Evolutionary conservation across 305 asterid genomes (phyloP).

Genomic region (Fraxinus baroniana): DNA sequence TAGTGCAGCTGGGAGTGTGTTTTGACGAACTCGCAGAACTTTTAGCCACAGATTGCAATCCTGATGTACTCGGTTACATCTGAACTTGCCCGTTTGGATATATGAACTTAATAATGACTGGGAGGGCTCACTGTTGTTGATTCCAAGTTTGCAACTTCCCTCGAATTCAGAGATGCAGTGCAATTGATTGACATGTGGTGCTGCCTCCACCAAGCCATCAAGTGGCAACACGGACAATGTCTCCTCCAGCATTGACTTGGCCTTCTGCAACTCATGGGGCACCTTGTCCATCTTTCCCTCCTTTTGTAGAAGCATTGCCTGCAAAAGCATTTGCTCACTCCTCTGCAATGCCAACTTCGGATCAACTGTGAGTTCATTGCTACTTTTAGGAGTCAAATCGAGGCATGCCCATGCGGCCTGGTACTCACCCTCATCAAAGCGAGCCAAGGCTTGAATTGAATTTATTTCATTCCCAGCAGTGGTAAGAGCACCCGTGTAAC

Average conservation of each 20-base stretch:
- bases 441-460: constrained; percentile 89
- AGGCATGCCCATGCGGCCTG: constrained; percentile 96
- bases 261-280: constrained; percentile 74
- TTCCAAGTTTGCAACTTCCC: constrained; percentile 52
- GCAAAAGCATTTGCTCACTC: constrained; percentile 98
- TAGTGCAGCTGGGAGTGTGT: constrained; percentile 59
- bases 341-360: constrained; percentile 95
- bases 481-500: constrained; percentile 90
- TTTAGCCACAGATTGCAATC: constrained; percentile 96
- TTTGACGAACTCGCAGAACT: constrained; percentile 78
- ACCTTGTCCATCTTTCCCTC: constrained; percentile 85
- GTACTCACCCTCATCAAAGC: constrained; percentile 85
- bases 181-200: constrained; percentile 77
- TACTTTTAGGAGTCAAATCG: constrained; percentile 96
- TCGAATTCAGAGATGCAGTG: constrained; percentile 85
- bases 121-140: constrained; percentile 43
- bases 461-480: constrained; percentile 95
- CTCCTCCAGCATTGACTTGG: constrained; percentile 83
- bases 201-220: constrained; percentile 85
- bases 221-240: constrained; percentile 77
- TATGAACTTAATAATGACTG: constrained; percentile 62
- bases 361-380: constrained; percentile 86
- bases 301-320: constrained; percentile 83
- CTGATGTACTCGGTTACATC: constrained; percentile 60
- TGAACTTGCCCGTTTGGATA: constrained; percentile 68